Evolutionary conservation across 768 basidiomycete genomes (phyloP).

Genomic region (Hypsizygus marmoreus): DNA sequence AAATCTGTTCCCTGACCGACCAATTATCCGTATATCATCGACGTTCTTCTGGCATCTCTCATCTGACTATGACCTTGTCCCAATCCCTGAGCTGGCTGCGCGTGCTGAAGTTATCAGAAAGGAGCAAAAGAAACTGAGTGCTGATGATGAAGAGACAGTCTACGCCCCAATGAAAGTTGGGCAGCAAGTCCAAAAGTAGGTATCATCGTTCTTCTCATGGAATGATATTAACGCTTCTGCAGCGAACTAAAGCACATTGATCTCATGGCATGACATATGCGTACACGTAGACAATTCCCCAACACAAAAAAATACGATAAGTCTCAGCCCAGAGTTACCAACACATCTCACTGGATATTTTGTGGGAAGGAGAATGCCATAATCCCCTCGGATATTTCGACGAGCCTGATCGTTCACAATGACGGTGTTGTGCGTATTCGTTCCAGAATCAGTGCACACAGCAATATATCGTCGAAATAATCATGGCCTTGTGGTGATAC

Average conservation of each 20-base stretch:
- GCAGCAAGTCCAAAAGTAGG: slow-evolving; percentile 82
- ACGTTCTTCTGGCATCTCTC: slow-evolving; percentile 96
- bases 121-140: slow-evolving; percentile 37
- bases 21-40: slow-evolving; percentile 91
- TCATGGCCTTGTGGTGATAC: slow-evolving; percentile 41
- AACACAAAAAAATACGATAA: no score
- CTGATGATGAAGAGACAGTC: slow-evolving; percentile 40
- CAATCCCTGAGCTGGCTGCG: slow-evolving; percentile 55
- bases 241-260: slow-evolving; percentile 85
- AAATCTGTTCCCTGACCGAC: slow-evolving; percentile 65
- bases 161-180: slow-evolving; percentile 87
- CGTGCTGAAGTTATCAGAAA: slow-evolving; percentile 49
- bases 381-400: slow-evolving; percentile 1
- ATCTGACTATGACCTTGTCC: slow-evolving; percentile 77
- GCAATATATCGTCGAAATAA: slow-evolving; percentile 42
- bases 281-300: no score
- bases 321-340: no score
- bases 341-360: no score
- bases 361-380: no score
- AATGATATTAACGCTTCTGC: slow-evolving; percentile 4
- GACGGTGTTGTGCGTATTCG: slow-evolving; percentile 40
- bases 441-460: slow-evolving; percentile 43
- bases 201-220: slow-evolving; percentile 1
- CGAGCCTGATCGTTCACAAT: slow-evolving; percentile 17
- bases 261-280: slow-evolving; percentile 43